Percentiles rank a stretch among this genome's conserved stretches.
Evolutionary conservation across 257 asterid species (phyloP).

Genomic region (Capsicum pubescens): DNA sequence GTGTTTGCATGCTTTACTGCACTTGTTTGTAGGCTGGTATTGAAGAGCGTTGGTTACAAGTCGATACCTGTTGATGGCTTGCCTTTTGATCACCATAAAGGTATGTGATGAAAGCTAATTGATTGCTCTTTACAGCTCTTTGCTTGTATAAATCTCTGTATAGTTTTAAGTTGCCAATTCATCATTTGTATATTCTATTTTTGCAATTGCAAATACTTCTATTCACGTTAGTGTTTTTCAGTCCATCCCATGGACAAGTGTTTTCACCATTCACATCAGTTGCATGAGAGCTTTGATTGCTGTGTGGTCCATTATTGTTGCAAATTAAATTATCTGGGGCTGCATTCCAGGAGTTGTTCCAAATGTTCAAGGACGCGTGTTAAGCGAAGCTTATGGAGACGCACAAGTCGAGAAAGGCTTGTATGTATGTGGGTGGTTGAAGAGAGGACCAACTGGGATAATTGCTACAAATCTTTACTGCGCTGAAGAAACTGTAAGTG

Average conservation of each 20-base stretch:
- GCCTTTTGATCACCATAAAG: constrained; percentile 73
- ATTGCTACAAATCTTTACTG: constrained; percentile 82
- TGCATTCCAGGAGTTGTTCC: constrained; percentile 70
- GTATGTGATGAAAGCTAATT: constrained; percentile 21
- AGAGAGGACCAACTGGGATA: constrained; percentile 93
- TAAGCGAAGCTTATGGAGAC: constrained; percentile 42
- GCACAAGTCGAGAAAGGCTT: constrained; percentile 59
- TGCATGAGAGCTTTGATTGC: neutral
- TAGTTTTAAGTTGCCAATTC: neutral
- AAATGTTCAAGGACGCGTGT: constrained; percentile 75
- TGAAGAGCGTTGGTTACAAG: constrained; percentile 95
- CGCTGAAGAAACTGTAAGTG: constrained; percentile 83
- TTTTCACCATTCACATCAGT: neutral
- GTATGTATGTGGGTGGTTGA: constrained; percentile 95
- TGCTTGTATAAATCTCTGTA: neutral
- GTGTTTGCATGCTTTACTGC: neutral
- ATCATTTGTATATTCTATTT: neutral
- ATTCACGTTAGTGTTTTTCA: neutral
- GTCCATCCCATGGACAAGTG: neutral
- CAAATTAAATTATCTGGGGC: constrained; percentile 16
- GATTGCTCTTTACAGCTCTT: constrained; percentile 28
- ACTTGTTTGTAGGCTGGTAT: constrained; percentile 59
- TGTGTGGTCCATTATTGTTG: constrained; percentile 2
- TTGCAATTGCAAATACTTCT: neutral
- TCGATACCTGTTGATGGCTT: constrained; percentile 73